A percentile compares a stretch with the other conserved stretches of the same genome.
These are phyloP conservation scores for Flaveria sonorensis DNA, from an alignment of 129 eudicot genomes.

Conservation along the genomic window DNA sequence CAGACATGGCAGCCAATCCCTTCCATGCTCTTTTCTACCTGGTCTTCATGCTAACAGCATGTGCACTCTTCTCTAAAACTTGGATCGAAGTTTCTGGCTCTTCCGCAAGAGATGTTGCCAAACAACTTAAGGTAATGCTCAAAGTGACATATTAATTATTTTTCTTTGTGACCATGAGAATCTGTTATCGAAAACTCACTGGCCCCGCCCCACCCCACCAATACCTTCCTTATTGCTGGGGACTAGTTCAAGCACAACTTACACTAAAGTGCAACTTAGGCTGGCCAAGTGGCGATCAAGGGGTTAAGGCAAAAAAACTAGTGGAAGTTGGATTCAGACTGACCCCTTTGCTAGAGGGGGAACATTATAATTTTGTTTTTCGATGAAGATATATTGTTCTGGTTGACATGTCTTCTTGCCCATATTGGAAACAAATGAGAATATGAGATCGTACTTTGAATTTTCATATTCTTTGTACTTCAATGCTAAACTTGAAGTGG, in stretches of 20 bases:
- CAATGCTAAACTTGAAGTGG: background rate
- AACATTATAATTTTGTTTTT: background rate
- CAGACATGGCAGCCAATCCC: constrained; percentile 69
- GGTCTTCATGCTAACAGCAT: constrained; percentile 69
- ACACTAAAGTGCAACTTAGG: background rate
- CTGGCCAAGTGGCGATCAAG: background rate
- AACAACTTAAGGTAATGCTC: constrained; percentile 61
- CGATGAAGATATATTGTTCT: background rate
- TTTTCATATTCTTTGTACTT: background rate
- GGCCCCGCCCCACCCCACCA: too few relatives aligned
- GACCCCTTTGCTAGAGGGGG: background rate
- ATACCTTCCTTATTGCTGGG: background rate
- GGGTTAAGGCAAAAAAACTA: background rate
- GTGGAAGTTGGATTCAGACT: background rate
- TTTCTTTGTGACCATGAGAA: background rate
- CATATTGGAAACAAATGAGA: too few relatives aligned
- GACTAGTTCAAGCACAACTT: too few relatives aligned
- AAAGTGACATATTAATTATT: background rate
- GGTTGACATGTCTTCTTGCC: background rate
- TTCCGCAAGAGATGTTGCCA: constrained; percentile 71
- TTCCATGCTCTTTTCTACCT: constrained; percentile 66
- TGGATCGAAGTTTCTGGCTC: constrained; percentile 82
- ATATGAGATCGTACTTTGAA: too few relatives aligned
- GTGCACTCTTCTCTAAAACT: constrained; percentile 67
- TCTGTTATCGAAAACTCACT: background rate